Evolutionary conservation across 768 basidiomycete species (phyloP).

Genomic region (Tylopilus plumbeoviolaceoides): DNA sequence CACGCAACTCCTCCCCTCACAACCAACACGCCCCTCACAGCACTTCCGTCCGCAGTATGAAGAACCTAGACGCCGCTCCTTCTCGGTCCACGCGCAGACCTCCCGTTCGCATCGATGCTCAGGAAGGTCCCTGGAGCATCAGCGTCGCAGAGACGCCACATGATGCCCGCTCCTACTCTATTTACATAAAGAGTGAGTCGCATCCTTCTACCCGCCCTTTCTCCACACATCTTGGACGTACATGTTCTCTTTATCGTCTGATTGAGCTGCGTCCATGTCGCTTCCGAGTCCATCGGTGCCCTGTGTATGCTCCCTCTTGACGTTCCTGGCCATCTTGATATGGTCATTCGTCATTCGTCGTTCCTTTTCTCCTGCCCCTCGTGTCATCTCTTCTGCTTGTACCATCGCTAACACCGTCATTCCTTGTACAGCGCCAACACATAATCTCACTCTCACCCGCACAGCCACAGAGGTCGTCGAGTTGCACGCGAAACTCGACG

Average conservation of each 20-base stretch:
- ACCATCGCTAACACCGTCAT: conserved; percentile 28
- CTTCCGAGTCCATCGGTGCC: conserved; percentile 27
- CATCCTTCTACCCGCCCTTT: conserved; percentile 22
- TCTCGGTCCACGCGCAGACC: conserved; percentile 41
- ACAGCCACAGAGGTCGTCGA: conserved; percentile 74
- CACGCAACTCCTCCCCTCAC: conserved; percentile 30
- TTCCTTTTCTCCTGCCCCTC: conserved; percentile 13
- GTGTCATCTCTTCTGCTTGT: conserved; percentile 16
- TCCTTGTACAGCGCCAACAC: conserved; percentile 66
- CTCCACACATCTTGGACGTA: conserved; percentile 13
- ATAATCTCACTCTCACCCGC: conserved; percentile 84
- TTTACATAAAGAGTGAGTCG: conserved; percentile 86
- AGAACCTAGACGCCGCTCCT: conserved; percentile 39
- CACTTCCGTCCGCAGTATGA: conserved; percentile 38
- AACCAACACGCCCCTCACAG: conserved; percentile 30
- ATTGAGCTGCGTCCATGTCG: conserved; percentile 20
- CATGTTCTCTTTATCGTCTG: conserved; percentile 17
- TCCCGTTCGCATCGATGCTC: conserved; percentile 61
- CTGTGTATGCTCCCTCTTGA: conserved; percentile 16
- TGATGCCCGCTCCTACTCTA: conserved; percentile 62
- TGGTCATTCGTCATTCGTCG: conserved; percentile 10
- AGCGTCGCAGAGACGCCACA: conserved; percentile 84
- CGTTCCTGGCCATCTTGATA: conserved; percentile 13
- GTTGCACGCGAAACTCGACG: conserved; percentile 76
- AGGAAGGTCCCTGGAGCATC: conserved; percentile 84